These are phyloP conservation scores for Calocybe cyanea DNA, from an alignment of 768 basidiomycete genomes.

Conservation along the genomic window DNA sequence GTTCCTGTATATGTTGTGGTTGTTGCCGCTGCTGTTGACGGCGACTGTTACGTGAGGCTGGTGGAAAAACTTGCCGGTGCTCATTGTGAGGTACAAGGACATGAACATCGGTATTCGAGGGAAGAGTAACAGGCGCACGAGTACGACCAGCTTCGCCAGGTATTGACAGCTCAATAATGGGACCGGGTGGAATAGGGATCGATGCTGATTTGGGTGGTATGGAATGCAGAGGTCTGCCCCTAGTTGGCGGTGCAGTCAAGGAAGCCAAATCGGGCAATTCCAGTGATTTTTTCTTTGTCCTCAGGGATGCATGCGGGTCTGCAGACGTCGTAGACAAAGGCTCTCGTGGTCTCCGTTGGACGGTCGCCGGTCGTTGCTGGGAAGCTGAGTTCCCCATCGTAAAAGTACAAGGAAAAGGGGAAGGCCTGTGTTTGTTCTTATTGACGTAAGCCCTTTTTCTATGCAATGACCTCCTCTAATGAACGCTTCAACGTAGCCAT, in stretches of 20 bases:
- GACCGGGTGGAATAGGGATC: slow-evolving; percentile 35
- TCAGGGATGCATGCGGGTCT: slow-evolving; percentile 54
- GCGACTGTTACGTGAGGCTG: slow-evolving; percentile 24
- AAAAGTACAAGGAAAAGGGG: neutral
- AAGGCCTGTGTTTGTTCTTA: neutral
- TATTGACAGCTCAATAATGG: slow-evolving; percentile 17
- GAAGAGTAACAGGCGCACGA: slow-evolving; percentile 22
- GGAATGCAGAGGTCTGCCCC: slow-evolving; percentile 12
- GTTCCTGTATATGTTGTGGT: slow-evolving; percentile 39
- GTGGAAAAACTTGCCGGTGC: slow-evolving; percentile 23
- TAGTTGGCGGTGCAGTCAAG: slow-evolving; percentile 24
- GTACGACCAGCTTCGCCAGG: slow-evolving; percentile 23
- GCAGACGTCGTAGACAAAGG: slow-evolving; percentile 37
- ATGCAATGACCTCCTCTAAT: slow-evolving; percentile 18
- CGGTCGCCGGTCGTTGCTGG: neutral
- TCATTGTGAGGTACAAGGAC: slow-evolving; percentile 11
- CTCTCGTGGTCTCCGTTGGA: neutral
- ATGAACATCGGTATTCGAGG: slow-evolving; percentile 27
- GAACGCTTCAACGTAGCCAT: slow-evolving; percentile 46
- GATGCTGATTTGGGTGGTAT: slow-evolving; percentile 29
- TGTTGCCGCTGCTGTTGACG: slow-evolving; percentile 33
- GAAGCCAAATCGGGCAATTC: slow-evolving; percentile 70
- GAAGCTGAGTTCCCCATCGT: slow-evolving; percentile 13
- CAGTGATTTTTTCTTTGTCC: slow-evolving; percentile 67
- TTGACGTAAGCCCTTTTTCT: neutral